phyloP scores from a whole-genome alignment of 371 early-diverging fungal species.

The Mucor saturninus region DNA sequence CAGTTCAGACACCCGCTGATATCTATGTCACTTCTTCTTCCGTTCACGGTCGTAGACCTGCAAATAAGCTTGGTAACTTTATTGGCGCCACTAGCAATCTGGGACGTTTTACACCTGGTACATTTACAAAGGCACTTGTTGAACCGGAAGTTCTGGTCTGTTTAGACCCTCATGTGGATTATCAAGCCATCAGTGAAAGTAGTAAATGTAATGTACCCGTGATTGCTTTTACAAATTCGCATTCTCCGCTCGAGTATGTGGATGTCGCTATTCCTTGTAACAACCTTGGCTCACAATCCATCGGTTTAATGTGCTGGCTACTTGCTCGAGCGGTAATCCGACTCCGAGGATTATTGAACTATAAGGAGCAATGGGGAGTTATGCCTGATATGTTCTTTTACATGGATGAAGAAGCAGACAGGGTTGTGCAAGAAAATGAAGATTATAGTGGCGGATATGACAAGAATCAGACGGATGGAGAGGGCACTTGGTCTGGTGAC shows the following conservation, averaged over 20 bases:
- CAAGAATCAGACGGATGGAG: not conserved
- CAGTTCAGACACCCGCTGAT: conserved; percentile 95
- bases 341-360: conserved; percentile 91
- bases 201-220: conserved; percentile 99
- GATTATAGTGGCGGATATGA: conserved; percentile 41
- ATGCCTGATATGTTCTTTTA: conserved; percentile 99
- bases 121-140: conserved; percentile 99
- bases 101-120: conserved; percentile 99
- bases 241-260: conserved; percentile 92
- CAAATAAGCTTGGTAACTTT: conserved; percentile 97
- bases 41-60: conserved; percentile 98
- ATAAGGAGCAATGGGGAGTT: conserved; percentile 87
- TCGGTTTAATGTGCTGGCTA: conserved; percentile 98
- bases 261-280: conserved; percentile 99
- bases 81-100: conserved; percentile 98
- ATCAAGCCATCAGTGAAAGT: conserved; percentile 98
- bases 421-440: conserved; percentile 74
- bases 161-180: conserved; percentile 98
- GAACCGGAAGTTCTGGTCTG: conserved; percentile 98
- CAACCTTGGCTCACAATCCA: conserved; percentile 98
- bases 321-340: conserved; percentile 98
- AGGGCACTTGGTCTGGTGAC: not conserved
- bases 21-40: conserved; percentile 96
- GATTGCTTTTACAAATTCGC: conserved; percentile 98
- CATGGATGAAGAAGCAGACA: conserved; percentile 68